Base-by-base conservation (phyloP, 495 filamentous ascomycete species). In the Xylaria curta region DNA sequence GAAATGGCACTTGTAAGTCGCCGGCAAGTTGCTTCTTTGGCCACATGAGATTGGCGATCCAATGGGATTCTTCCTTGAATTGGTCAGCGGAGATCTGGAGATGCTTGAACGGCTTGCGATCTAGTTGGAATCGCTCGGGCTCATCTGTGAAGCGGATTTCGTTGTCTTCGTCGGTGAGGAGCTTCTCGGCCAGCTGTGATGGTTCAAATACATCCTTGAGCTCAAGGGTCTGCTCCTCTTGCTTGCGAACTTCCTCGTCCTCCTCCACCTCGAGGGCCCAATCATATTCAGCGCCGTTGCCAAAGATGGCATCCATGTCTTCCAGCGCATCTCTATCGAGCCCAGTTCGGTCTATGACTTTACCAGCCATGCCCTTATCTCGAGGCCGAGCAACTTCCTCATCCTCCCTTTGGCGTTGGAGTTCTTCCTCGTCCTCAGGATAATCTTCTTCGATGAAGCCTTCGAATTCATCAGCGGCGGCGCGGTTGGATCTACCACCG, bases 171-270 rank as follows among this genome's bases (percentile, higher is more conserved):
- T 98, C 96, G 5, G 96, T 99, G 44, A 99, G 89, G 80, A 98
- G 92, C 81, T 92, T 93, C 80, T 98, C 96, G 47, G 89, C 89
- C 51, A 99, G 89, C 80, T 98, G 93, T 1, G 94, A 95, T 2
- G 97, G 97, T 81, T 99, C 96, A 71, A 99, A 98, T 69, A 99
- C 95, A 79, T 98, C 95, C 81, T 97, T 97, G 54, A 99, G 85
- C 79, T 98, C 93, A n/a, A 98, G 85, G 38, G 84, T 84, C 73
- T 89, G 84, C 69, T 87, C 83, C 51, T 91, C 93, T 67, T 89
- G 88, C 74, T 91, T 90, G 51, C 87, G 85, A 46, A 89, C 89
- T 69, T 91, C 90, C 61, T 92, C 92, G 51, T 94, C 93, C 24
- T 94, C 91, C 76, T 97, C 94, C 69, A 94, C 85, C 51, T 93